Evolutionary conservation across 257 asterid species (phyloP), one percentile per base, ranked within the genome.

Genomic region (Mentha longifolia): DNA sequence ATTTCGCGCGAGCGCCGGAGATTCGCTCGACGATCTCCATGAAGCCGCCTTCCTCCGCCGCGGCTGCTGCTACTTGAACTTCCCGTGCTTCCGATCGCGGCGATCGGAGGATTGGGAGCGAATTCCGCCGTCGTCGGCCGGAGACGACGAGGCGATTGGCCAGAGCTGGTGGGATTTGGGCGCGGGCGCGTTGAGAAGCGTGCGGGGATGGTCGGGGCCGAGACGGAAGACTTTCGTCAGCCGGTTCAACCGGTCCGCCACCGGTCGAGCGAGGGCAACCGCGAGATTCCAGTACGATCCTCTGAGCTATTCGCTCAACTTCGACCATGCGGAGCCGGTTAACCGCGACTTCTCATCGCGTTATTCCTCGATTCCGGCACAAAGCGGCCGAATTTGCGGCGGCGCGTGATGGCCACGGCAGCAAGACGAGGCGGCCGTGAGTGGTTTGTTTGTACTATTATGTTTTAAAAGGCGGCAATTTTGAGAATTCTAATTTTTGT

Each of bases 181-280:
- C 2, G 33, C 77, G 17, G 76, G 67, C 22, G 77, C 86, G 2
- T 71, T 89, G 58, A 91, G 76, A 71, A 87, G 76, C 67, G 80
- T 76, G 9, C 73, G 95, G 51, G 92, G 79, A 35, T 87, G 92
- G 95, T 87, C 96, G 76, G 96, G 90, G n/a, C 95, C 90, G 35
- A 87, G 76, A 75, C 89, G 97, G 97, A 91, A 84, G 89, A 85
- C 92, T 19, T 87, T 91, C 7, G 83, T 92, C 14, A 88, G 96
- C 43, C 90, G 92, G 62, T 79, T 89, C 71, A 87, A 80, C 56
- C 76, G 64, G 61, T 76, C 41, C 59, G 74, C 65, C 59, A 74
- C 65, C 45, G 61, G 74, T 65, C 66, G 86, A 19, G 22, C 80
- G 16, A 87, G 65, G 79, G 8, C 8, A 9, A 30, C 78, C 2